A percentile compares a stretch with the other conserved stretches of the same genome.
These are phyloP conservation scores for Plasmodium falciparum DNA, from an alignment of 169 alveolate genomes.

Conservation along the genomic window DNA sequence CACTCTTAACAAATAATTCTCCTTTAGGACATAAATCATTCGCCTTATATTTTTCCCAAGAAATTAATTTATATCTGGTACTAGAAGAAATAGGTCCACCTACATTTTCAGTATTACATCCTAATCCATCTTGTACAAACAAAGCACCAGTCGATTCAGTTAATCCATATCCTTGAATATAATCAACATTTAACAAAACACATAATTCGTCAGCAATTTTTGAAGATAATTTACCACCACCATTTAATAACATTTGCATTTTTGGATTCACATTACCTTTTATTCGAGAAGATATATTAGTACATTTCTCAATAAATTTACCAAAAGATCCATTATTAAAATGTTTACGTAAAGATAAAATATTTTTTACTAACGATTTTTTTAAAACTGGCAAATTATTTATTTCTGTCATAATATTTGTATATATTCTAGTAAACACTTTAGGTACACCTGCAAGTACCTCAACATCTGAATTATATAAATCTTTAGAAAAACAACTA, in stretches of 20 bases:
- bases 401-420: conserved; percentile 25
- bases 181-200: conserved; percentile 2
- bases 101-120: not conserved
- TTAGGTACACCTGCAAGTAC: conserved; percentile 59
- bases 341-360: not conserved
- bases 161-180: conserved; percentile 68
- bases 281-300: conserved; percentile 29
- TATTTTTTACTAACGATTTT: conserved; percentile 6
- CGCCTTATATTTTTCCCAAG: conserved; percentile 76
- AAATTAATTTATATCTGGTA: conserved; percentile 11
- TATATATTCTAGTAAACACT: conserved; percentile 31
- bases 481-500: conserved; percentile 7
- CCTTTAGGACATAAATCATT: conserved; percentile 92
- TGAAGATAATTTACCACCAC: conserved; percentile 62
- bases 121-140: not conserved
- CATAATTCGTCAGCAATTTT: conserved; percentile 31
- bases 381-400: conserved; percentile 22
- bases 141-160: conserved; percentile 63
- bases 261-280: conserved; percentile 23
- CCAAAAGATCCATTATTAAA: not conserved
- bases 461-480: not conserved
- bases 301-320: not conserved
- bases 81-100: conserved; percentile 33
- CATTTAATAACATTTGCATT: conserved; percentile 14
- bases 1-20: conserved; percentile 93